Conservation (phyloP, 1,139 yeast genomes). For the Pneumocystis murina region DNA sequence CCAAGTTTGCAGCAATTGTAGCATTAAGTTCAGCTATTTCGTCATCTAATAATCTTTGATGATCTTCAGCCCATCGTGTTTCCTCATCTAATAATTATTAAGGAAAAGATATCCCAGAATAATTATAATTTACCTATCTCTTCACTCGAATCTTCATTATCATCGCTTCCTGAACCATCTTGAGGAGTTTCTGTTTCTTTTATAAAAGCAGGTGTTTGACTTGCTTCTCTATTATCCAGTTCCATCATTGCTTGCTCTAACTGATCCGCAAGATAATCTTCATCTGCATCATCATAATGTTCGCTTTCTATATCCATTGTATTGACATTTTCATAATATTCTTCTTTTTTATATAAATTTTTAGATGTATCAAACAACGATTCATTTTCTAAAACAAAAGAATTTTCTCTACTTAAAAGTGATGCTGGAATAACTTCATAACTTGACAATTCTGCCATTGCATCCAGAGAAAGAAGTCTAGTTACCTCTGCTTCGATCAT, state of each 20-base stretch:
- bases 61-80: constrained; percentile 38
- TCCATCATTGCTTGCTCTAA: constrained; percentile 21
- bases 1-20: constrained; percentile 62
- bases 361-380: constrained; percentile 11
- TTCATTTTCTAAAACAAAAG: constrained; percentile 10
- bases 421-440: constrained; percentile 54
- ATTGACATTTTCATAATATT: constrained; percentile 3
- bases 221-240: constrained; percentile 23
- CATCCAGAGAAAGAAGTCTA: constrained; percentile 59
- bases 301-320: constrained; percentile 6
- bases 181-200: constrained; percentile 33
- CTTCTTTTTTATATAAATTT: neutral
- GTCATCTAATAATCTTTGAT: constrained; percentile 63
- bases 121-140: constrained; percentile 23
- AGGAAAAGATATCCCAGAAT: neutral
- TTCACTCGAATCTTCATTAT: constrained; percentile 36
- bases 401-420: constrained; percentile 20
- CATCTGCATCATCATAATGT: constrained; percentile 17
- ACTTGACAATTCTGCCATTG: constrained; percentile 66
- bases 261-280: constrained; percentile 20
- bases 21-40: constrained; percentile 72
- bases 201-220: constrained; percentile 25
- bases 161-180: constrained; percentile 38
- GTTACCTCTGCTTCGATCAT: constrained; percentile 65
- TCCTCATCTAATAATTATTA: constrained; percentile 24